These are phyloP conservation scores for Conoideocrella luteorostrata DNA, from an alignment of 2,329 filamentous ascomycete genomes.

Conservation along the genomic window DNA sequence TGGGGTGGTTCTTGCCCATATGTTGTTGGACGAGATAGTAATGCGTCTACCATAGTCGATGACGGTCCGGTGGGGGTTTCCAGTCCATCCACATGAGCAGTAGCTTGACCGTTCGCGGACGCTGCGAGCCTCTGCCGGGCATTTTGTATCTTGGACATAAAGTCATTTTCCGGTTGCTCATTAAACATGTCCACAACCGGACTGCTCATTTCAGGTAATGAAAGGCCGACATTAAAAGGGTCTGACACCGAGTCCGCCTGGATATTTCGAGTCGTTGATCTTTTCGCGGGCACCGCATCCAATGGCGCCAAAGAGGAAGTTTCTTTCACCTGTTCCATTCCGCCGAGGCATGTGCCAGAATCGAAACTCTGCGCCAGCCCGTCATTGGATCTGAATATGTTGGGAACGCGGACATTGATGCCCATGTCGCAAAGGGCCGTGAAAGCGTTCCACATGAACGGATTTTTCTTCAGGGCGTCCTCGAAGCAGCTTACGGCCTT, in stretches of 20 bases:
- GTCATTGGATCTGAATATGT: constrained; percentile 75
- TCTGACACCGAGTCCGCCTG: constrained; percentile 34
- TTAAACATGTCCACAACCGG: constrained; percentile 33
- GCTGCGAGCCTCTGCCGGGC: constrained; percentile 40
- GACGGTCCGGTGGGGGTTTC: constrained; percentile 50
- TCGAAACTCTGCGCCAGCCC: constrained; percentile 42
- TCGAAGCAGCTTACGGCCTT: constrained; percentile 84
- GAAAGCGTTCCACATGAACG: constrained; percentile 98
- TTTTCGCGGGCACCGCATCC: constrained; percentile 36
- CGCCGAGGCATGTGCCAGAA: constrained; percentile 19
- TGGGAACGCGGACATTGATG: constrained; percentile 70
- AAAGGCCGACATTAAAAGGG: constrained; percentile 44
- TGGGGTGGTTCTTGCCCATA: constrained; percentile 41
- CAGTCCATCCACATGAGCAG: constrained; percentile 43
- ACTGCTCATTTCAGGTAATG: constrained; percentile 34
- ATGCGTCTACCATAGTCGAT: constrained; percentile 15
- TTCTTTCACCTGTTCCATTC: constrained; percentile 30
- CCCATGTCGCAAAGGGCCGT: constrained; percentile 82
- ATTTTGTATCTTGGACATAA: constrained; percentile 49
- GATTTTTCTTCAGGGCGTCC: constrained; percentile 80
- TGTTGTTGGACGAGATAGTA: constrained; percentile 15
- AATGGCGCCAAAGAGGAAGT: constrained; percentile 20
- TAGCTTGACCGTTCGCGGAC: constrained; percentile 28
- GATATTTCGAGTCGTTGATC: constrained; percentile 30
- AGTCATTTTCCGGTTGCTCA: constrained; percentile 45